phyloP scores from a whole-genome alignment of 257 asterid species.

The Petunia secreta region DNA sequence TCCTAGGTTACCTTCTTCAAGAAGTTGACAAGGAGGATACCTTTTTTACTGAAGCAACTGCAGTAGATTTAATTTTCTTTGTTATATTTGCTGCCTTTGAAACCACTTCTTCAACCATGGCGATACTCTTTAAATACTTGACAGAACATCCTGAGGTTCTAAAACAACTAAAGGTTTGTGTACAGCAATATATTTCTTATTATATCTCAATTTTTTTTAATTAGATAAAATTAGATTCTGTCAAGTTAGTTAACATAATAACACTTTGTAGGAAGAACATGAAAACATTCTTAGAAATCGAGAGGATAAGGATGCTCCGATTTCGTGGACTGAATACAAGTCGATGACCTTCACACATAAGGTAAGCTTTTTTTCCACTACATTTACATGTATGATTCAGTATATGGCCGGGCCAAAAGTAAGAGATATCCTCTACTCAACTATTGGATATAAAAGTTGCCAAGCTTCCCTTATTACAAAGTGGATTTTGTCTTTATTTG shows the following conservation, averaged over 20 bases:
- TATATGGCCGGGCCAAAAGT: not conserved
- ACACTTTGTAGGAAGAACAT: conserved; percentile 22
- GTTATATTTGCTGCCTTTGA: conserved; percentile 25
- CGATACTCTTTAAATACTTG: not conserved
- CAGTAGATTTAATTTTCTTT: not conserved
- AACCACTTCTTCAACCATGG: conserved; percentile 14
- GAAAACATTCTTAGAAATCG: conserved; percentile 5
- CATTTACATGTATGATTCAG: not conserved
- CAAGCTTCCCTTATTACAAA: not conserved
- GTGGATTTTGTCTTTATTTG: not conserved
- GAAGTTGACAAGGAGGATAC: conserved; percentile 20
- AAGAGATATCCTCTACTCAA: too few relatives aligned
- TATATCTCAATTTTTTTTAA: not conserved
- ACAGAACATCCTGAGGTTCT: not conserved
- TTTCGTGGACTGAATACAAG: conserved; percentile 25
- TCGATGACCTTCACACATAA: conserved; percentile 27
- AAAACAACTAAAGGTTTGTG: conserved; percentile 3
- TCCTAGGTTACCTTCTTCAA: not conserved
- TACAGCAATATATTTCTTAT: not conserved
- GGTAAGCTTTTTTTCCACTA: not conserved
- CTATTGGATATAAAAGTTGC: too few relatives aligned
- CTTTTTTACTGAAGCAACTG: conserved; percentile 21
- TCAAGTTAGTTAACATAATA: not conserved
- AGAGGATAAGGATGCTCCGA: conserved; percentile 13
- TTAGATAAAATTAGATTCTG: not conserved